These are phyloP conservation scores for Amphibolis antarctica DNA, from an alignment of 106 monocot genomes.

Conservation along the genomic window DNA sequence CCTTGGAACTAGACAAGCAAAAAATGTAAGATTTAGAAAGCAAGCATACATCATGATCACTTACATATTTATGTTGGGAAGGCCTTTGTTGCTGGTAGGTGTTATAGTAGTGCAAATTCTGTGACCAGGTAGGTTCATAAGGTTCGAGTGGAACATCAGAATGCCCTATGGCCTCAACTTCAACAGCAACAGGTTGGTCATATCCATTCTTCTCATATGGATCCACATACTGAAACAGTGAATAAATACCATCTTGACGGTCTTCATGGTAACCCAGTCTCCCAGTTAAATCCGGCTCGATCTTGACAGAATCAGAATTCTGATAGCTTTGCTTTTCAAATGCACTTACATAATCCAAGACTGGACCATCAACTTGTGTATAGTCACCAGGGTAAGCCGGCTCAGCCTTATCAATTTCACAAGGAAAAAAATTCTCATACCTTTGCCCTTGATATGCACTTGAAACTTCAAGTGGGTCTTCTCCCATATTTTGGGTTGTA, in stretches of 20 bases:
- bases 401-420: background rate
- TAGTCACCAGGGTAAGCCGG: background rate
- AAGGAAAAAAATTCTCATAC: background rate
- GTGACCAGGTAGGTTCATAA: constrained; percentile 28
- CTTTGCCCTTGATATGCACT: background rate
- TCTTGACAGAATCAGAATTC: background rate
- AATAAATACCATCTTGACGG: background rate
- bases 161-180: background rate
- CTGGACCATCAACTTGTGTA: constrained; percentile 1
- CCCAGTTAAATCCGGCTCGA: background rate
- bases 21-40: too few species aligned
- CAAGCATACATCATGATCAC: background rate
- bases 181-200: constrained; percentile 1
- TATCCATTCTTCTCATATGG: background rate
- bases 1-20: too few species aligned
- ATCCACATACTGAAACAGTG: background rate
- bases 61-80: constrained; percentile 11
- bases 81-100: constrained; percentile 3
- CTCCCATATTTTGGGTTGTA: background rate
- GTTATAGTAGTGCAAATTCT: constrained; percentile 8
- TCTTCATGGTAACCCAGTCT: background rate
- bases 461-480: background rate
- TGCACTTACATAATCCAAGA: background rate
- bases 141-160: constrained; percentile 25
- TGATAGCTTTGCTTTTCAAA: constrained; percentile 18